Percentiles rank a stretch among this genome's conserved stretches.
Conservation (phyloP, 1,284 basidiomycete species). For the Bjerkandera adusta region DNA sequence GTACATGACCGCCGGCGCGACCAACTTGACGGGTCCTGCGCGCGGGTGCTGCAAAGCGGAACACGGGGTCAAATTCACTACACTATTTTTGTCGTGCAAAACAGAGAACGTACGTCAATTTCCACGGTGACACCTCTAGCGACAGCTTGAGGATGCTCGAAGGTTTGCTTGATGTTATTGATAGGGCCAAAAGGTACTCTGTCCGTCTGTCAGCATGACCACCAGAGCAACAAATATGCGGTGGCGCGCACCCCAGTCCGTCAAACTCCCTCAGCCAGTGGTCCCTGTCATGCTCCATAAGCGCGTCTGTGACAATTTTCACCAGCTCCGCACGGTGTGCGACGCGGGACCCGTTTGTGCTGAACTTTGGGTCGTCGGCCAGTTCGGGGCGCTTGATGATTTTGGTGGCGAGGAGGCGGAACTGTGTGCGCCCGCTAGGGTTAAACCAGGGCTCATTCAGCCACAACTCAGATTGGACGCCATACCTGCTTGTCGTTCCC, state of each 20-base stretch:
- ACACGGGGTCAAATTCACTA: too few species aligned
- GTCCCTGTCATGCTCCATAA: constrained; percentile 57
- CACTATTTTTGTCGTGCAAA: neutral
- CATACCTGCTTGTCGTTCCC: constrained; percentile 87
- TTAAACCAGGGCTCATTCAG: too few species aligned
- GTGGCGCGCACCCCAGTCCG: constrained; percentile 64
- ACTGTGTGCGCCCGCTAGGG: constrained; percentile 45
- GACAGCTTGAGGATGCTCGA: constrained; percentile 86
- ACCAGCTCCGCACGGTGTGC: constrained; percentile 73
- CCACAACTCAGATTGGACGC: constrained; percentile 1
- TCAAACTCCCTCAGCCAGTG: constrained; percentile 76
- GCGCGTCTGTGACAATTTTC: constrained; percentile 62
- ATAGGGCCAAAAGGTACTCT: constrained; percentile 91
- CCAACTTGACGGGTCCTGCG: constrained; percentile 81
- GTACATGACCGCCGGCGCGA: constrained; percentile 85
- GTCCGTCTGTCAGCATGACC: constrained; percentile 1
- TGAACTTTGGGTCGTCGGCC: constrained; percentile 59
- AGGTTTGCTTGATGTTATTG: constrained; percentile 89
- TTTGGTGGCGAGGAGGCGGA: constrained; percentile 59
- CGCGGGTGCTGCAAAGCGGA: constrained; percentile 29
- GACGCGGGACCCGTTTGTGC: constrained; percentile 76
- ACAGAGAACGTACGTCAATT: constrained; percentile 49
- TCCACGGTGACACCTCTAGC: constrained; percentile 61
- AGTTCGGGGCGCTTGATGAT: constrained; percentile 62
- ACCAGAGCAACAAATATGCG: neutral